Base-by-base conservation (phyloP, 2,329 filamentous ascomycete genomes). In the Hypoxylon sp. region DNA sequence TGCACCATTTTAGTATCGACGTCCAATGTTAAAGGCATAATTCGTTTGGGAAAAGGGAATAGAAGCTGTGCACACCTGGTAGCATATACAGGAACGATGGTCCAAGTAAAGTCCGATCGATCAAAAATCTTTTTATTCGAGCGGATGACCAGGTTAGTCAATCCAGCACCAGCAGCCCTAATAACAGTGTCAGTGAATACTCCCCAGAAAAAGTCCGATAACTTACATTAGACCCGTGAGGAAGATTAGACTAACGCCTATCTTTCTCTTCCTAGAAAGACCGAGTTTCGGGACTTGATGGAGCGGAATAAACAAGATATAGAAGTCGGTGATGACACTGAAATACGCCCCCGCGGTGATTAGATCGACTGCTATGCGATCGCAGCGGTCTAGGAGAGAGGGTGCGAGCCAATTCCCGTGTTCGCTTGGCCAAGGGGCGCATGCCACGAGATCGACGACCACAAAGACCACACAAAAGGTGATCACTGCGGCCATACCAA, bases 241-340 rank as follows among this genome's bases (percentile, higher is more conserved):
- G 21, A 69, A 71, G 19, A 71, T 63, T 17, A 72, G 21, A 41
- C 57, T 59, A 9, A 71, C 46, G 3, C 70, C 70, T 45, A 68
- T 67, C 32, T 69, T 72, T 17, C 61, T 63, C 30, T 58, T 66
- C n/a, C 25, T 32, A 1, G 65, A 69, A 28, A 71, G 43, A 13
- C 45, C n/a, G 1, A 72, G 60, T 14, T 61, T 61, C 28, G 70
- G 59, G 6, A 71, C 19, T 49, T 64, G 70, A 32, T 67, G 61
- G 32, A 69, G 43, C 2, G 68, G 68, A 13, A 72, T 71, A 19
- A 69, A 52, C 25, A 71, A 28, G 28, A 66, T 65, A 34, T 72
- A 72, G 10, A 69, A 67, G 55, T 71, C 69, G 11, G 60, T 61
- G 13, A 71, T 56, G 17, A 67, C 53, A 45, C 32, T 65, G 21